Percentiles rank a stretch among this genome's conserved stretches.
phyloP scores from a whole-genome alignment of 1,284 basidiomycete species.

The Vanrija humicola region DNA sequence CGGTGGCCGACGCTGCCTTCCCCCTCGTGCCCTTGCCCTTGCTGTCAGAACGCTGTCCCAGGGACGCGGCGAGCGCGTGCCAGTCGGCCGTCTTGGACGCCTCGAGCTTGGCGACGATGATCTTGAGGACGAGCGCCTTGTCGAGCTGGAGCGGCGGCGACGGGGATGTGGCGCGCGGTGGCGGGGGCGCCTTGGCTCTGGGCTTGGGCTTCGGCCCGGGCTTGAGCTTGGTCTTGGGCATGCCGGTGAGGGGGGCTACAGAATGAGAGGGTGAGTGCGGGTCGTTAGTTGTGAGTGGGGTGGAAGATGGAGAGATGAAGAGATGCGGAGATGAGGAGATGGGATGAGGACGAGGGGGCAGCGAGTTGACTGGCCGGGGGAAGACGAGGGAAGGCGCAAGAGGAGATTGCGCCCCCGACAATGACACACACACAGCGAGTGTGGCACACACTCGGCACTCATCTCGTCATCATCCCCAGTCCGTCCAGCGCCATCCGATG shows the following conservation, averaged over 20 bases:
- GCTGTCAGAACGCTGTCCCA: too few species aligned
- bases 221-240: neutral
- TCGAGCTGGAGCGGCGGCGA: neutral
- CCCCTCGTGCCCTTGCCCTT: slow-evolving; percentile 2
- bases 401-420: neutral
- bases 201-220: neutral
- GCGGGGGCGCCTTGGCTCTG: neutral
- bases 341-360: too few species aligned
- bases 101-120: slow-evolving; percentile 33
- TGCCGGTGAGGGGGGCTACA: neutral
- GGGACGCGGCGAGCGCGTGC: slow-evolving; percentile 23
- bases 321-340: neutral
- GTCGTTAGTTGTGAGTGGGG: neutral
- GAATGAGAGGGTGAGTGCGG: neutral
- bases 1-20: neutral
- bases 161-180: neutral
- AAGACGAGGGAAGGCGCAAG: neutral
- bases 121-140: slow-evolving; percentile 23
- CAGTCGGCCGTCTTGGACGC: slow-evolving; percentile 29
- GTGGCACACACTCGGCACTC: too few species aligned
- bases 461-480: too few species aligned
- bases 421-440: too few species aligned
- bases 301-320: neutral
- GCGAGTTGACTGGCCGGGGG: too few species aligned
- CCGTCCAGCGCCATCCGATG: too few species aligned